Base-by-base conservation (phyloP, 352 stramenopile genomes). In the Elongisporangium prolatum region DNA sequence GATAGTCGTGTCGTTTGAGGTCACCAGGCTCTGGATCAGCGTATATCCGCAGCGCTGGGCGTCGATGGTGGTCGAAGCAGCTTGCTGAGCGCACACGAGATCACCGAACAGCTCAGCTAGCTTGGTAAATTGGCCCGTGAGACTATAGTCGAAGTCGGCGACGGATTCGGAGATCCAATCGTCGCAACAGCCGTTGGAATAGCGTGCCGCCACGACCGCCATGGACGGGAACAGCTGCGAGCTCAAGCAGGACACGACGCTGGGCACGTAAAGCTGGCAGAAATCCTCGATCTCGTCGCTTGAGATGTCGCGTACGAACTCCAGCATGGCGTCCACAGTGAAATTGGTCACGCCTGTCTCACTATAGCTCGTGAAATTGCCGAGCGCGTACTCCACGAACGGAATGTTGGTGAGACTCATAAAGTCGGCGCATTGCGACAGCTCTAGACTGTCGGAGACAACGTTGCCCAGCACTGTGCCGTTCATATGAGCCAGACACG, bases 401-500 rank as follows among this genome's bases (percentile, higher is more conserved):
- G 75, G 74, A 20, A 85, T 59, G 34, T 71, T 49, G 4, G 73
- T 49, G 52, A 88, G 47, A 6, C 63, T 62, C 10, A 68, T 37
- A 18, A 82, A 69, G 16, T 59, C 24, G 5, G 61, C 60, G 54
- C 79, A 89, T 49, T 61, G 67, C 13, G 67, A 54, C 21, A 75
- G 76, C 25, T 60, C 38, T 16, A 77, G 56, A n/a, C 67, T 74
- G n/a, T 68, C 61, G 13, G 59, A 44, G 7, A 86, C 40, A 28
- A 61, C 67, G 18, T 76, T 50, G 48, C 72, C 71, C 34, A 89
- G 49, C 38, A 68, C 52, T 6, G 61, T 75, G 57, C 77, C 79
- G 64, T 89, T 69, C 63, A 89, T 77, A 56, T 86, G 84, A 44
- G 79, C 76, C 40, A 89, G 59, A 24, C 79, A 89, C 20, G 64